Base-by-base conservation (phyloP, 2,329 filamentous ascomycete species). In the Pseudogymnoascus destructans region DNA sequence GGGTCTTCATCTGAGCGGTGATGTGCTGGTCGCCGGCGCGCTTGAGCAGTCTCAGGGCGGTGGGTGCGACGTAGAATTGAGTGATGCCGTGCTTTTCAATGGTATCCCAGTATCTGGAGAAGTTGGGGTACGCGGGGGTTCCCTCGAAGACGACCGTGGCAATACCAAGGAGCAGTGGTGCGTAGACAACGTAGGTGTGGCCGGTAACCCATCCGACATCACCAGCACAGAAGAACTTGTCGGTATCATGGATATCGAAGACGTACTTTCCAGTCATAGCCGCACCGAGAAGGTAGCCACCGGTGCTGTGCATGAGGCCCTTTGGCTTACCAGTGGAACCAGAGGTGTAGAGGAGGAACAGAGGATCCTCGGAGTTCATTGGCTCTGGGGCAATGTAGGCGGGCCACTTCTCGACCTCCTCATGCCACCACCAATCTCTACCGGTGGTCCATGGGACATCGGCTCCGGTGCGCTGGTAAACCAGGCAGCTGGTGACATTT, bases 121-220 rank as follows among this genome's bases (percentile, higher is more conserved):
- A 98, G 77, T 95, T 86, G 67, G 93, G 93, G 72, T 97, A 97
- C 56, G 92, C 92, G 0, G 93, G 93, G 2, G 93, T 98, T 66
- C 93, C 95, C 76, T 98, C 93, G 66, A 97, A 98, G 27, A 98
- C 92, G 15, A 98, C 89, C 0, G 92, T 97, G 8, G 92, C 84
- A 62, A 95, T 87, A 76, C 93, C 93, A 54, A 97, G 83, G 49
- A 98, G 79, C 57, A 98, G 79, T 63, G 93, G 93, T 9, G 93
- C 90, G 70, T 98, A 98, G 36, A 98, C 92, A 59, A 97, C 92
- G 68, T 98, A 98, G 21, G 93, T 95, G 75, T 98, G 93, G 15
- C 93, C 93, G 27, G 93, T 98, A 71, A 98, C 97, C 93, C 93
- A 98, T 64, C 93, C 93, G 42, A 98, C 92, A 69, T 98, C 93